Conservation (phyloP, 2,329 filamentous ascomycete genomes). For the Esteya vermicola region DNA sequence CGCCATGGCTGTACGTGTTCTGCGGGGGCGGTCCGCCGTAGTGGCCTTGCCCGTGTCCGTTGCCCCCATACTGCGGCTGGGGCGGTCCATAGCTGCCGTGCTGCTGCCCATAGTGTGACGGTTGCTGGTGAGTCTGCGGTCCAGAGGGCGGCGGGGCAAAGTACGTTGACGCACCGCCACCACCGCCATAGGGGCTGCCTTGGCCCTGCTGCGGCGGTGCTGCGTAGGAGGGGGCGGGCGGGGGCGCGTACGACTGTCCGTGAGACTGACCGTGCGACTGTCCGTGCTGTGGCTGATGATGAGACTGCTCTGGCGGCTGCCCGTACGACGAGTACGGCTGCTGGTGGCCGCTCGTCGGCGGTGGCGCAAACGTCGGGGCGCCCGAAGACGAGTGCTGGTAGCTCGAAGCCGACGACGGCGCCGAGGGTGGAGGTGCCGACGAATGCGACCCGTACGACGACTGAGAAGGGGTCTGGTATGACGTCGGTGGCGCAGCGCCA, state of each 20-base stretch:
- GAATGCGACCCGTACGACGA: conserved; percentile 11
- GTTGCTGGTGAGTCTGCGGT: conserved; percentile 1
- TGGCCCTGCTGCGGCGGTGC: neutral
- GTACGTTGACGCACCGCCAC: neutral
- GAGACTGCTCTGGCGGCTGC: conserved; percentile 1
- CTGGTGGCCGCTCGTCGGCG: neutral
- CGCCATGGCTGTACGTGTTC: neutral
- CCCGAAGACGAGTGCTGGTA: neutral
- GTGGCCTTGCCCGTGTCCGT: too few species aligned
- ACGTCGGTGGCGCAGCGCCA: conserved; percentile 47
- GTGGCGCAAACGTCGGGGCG: neutral
- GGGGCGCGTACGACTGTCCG: neutral
- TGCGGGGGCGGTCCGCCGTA: conserved; percentile 1
- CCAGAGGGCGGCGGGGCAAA: neutral
- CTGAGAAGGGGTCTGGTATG: conserved; percentile 32
- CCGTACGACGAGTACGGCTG: conserved; percentile 1
- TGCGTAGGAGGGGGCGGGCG: too few species aligned
- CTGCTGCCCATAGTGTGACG: neutral
- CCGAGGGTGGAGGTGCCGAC: neutral
- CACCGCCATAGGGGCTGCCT: neutral
- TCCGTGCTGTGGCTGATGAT: conserved; percentile 1
- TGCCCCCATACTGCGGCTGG: too few species aligned
- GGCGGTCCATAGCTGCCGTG: too few species aligned
- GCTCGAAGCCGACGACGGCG: neutral
- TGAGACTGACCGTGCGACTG: neutral